Base-by-base conservation (phyloP, 495 filamentous ascomycete species). In the Hypoxylon intermedium region DNA sequence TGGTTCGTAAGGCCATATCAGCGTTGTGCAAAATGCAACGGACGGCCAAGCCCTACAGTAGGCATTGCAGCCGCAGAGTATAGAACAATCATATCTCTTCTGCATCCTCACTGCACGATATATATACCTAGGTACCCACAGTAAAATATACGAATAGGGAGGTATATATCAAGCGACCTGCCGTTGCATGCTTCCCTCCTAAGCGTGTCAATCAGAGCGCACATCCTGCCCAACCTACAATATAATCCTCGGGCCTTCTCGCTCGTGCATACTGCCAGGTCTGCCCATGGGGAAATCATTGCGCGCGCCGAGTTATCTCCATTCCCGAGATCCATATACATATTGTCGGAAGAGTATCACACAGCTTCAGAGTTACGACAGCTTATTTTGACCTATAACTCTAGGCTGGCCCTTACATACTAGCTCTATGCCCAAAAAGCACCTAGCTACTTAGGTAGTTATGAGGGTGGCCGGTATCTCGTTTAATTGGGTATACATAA, bases 171-270 rank as follows among this genome's bases (percentile, higher is more conserved):
- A 40, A n/a, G 30, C 9, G 40, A 19, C 18, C 46, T 26, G 37
- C 46, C n/a, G 18, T 23, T 41, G 41, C 41, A 56, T 51, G 13
- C 43, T 19, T 53, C 26, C 40, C 30, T n/a, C 40, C 18, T 16
- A 54, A 54, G 44, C 50, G 44, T 55, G 34, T 61, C 50, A 50
- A 61, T 61, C 58, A 54, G 50, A 61, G 52, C 33, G 15, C 42
- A 24, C 41, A 6, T 18, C 20, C 41, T 44, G 33, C 46, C 31
- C 42, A 47, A 42, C 34, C 33, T 20, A 42, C 41, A 57, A 51
- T 57, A 56, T 63, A 60, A 52, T 11, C 23, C 48, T 63, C 59
- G 59, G 59, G 47, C 53, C 59, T 63, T 51, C 41, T 62, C 26
- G 46, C 11, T 19, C 18, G 20, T 62, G 42, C 48, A 37, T 46